These are phyloP conservation scores for Kondoa malvinella DNA, from an alignment of 768 basidiomycete genomes.

Conservation along the genomic window DNA sequence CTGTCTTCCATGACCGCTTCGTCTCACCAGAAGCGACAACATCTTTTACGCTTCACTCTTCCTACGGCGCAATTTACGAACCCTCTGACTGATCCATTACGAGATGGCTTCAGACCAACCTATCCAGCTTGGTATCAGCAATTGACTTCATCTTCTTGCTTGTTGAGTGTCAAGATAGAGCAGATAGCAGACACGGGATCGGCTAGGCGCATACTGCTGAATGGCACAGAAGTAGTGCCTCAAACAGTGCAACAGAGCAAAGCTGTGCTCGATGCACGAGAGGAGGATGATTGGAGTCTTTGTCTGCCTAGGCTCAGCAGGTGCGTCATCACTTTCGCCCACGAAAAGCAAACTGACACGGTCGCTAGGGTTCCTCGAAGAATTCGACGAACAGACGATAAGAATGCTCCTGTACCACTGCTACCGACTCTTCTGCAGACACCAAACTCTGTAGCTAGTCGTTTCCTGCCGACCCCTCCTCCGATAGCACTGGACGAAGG, in stretches of 20 bases:
- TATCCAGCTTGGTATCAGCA: conserved; percentile 54
- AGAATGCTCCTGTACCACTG: not conserved
- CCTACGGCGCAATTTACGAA: conserved; percentile 69
- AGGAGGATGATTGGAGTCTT: conserved; percentile 54
- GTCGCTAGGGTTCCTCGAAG: not conserved
- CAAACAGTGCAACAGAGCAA: conserved; percentile 51
- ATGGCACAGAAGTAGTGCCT: conserved; percentile 37
- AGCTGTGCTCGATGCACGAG: conserved; percentile 41
- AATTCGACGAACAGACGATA: not conserved
- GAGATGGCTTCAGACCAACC: conserved; percentile 41
- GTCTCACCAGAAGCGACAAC: conserved; percentile 41
- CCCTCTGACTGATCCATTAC: conserved; percentile 64
- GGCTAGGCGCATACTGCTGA: conserved; percentile 28
- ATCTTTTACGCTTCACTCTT: conserved; percentile 57
- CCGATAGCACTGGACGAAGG: not conserved
- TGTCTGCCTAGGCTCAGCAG: conserved; percentile 33
- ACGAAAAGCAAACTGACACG: not conserved
- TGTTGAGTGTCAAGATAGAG: not conserved
- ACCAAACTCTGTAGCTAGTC: not conserved
- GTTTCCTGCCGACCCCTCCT: not conserved
- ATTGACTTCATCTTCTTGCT: conserved; percentile 34
- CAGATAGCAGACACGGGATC: not conserved
- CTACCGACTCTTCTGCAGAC: not conserved
- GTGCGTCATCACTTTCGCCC: conserved; percentile 8
- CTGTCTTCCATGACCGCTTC: conserved; percentile 49